Conservation (phyloP, 768 basidiomycete genomes). For the Mycena crocata region DNA sequence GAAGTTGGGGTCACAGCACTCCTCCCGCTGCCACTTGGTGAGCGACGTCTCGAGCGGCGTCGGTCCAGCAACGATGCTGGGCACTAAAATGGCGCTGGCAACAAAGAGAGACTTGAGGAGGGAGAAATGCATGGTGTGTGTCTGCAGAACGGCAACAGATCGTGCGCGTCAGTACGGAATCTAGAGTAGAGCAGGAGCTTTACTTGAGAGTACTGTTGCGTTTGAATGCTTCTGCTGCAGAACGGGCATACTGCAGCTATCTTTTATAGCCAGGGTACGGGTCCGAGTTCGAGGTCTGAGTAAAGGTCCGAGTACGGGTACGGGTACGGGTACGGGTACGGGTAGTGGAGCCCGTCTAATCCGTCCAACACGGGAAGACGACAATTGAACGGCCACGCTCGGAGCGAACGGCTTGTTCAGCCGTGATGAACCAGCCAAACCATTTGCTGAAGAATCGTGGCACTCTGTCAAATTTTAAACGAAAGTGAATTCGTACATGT, state of each 20-base stretch:
- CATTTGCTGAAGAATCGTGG: too few relatives aligned
- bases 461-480: too few relatives aligned
- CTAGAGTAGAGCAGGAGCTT: neutral
- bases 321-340: neutral
- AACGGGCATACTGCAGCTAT: neutral
- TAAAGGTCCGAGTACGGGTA: too few relatives aligned
- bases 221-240: neutral
- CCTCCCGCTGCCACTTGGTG: constrained; percentile 2
- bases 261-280: neutral
- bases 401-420: neutral
- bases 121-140: constrained; percentile 1
- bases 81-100: constrained; percentile 8
- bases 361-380: neutral
- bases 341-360: neutral
- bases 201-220: neutral
- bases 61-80: constrained; percentile 7
- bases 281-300: too few relatives aligned
- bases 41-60: constrained; percentile 3
- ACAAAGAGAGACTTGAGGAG: constrained; percentile 1
- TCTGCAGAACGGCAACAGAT: neutral
- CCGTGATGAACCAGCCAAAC: constrained; percentile 2
- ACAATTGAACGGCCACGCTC: constrained; percentile 4
- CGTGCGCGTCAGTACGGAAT: neutral
- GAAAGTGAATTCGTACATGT: too few relatives aligned
- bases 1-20: constrained; percentile 7